Evolutionary conservation across 441 rosid genomes (phyloP).

Genomic region (Gossypium aridum): DNA sequence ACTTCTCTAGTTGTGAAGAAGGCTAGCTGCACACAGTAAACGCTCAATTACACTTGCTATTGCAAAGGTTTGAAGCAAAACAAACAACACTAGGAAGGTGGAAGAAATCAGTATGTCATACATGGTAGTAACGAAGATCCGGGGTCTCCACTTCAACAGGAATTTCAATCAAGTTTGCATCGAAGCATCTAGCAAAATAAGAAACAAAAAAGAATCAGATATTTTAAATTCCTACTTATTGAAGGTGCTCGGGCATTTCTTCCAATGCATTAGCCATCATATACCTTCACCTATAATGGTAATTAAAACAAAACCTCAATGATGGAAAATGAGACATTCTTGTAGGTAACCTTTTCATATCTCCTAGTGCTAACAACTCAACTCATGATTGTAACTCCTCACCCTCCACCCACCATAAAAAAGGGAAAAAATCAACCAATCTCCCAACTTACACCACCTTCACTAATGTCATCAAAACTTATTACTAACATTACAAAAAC

Average conservation of each 20-base stretch:
- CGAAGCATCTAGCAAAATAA: constrained; percentile 55
- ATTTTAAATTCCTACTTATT: background rate
- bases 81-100: constrained; percentile 4
- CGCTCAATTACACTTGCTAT: constrained; percentile 12
- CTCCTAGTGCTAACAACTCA: background rate
- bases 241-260: background rate
- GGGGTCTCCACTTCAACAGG: constrained; percentile 86
- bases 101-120: constrained; percentile 27
- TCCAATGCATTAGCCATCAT: background rate
- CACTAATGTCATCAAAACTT: background rate
- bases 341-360: background rate
- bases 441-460: background rate
- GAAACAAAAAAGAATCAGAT: constrained; percentile 1
- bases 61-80: constrained; percentile 6
- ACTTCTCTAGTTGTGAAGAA: constrained; percentile 88
- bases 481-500: background rate
- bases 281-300: background rate
- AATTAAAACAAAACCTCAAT: constrained; percentile 9
- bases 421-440: background rate
- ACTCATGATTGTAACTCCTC: background rate
- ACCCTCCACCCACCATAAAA: too few species aligned
- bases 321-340: background rate
- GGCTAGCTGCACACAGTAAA: constrained; percentile 54
- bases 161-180: constrained; percentile 88
- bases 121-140: constrained; percentile 75